Evolutionary conservation across 2,329 filamentous ascomycete species (phyloP).

Genomic region (Proliferodiscus dingleyae): DNA sequence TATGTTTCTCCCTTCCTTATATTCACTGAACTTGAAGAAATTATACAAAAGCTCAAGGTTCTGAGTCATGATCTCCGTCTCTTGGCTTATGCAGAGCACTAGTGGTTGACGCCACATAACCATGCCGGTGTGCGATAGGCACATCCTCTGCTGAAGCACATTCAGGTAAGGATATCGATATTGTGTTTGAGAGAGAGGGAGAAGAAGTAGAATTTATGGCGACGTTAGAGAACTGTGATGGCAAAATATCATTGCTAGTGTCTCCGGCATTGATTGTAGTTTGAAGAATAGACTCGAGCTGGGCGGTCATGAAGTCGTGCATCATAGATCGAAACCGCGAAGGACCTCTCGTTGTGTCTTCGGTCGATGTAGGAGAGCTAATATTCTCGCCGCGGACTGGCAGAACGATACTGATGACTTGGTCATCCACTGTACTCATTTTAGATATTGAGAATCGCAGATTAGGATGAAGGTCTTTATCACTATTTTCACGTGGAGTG

Average conservation of each 20-base stretch:
- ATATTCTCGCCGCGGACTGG: neutral
- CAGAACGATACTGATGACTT: neutral
- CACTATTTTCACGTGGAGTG: neutral
- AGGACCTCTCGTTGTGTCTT: neutral
- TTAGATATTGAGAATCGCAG: neutral
- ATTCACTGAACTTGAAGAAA: no score
- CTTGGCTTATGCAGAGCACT: no score
- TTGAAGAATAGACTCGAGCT: neutral
- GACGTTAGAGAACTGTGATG: no score
- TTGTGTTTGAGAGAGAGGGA: no score
- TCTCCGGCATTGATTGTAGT: neutral
- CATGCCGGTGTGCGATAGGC: no score
- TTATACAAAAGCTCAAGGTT: no score
- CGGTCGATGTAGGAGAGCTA: neutral
- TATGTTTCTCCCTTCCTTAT: no score
- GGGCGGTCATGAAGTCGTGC: neutral
- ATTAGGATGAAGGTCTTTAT: neutral
- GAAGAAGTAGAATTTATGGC: no score
- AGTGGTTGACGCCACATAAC: no score
- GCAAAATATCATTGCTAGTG: neutral
- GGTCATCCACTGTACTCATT: neutral
- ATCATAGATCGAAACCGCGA: neutral
- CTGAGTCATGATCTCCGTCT: no score
- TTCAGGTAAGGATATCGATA: no score
- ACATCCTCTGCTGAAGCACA: no score